Evolutionary conservation across 306 rosid genomes (phyloP).

Genomic region (Ammopiptanthus mongolicus): DNA sequence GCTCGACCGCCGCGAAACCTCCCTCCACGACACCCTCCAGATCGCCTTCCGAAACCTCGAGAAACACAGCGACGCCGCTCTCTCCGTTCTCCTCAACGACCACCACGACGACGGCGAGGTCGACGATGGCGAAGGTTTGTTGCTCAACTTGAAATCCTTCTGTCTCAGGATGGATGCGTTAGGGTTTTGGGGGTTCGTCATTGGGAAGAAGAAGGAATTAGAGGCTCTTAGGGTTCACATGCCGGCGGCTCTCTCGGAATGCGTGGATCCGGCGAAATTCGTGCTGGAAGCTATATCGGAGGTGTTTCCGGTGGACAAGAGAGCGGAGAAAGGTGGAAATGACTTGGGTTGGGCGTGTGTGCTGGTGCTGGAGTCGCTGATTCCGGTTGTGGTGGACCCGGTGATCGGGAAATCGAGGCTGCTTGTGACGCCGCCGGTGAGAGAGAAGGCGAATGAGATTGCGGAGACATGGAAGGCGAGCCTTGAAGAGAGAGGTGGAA

Average conservation of each 20-base stretch:
- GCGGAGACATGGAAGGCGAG: constrained; percentile 90
- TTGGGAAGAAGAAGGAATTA: constrained; percentile 76
- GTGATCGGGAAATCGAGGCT: constrained; percentile 79
- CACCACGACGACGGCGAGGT: constrained; percentile 37
- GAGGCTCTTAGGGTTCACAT: constrained; percentile 67
- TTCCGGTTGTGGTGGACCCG: constrained; percentile 81
- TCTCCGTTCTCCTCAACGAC: constrained; percentile 23
- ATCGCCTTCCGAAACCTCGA: constrained; percentile 71
- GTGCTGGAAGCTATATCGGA: constrained; percentile 84
- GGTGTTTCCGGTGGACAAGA: constrained; percentile 88
- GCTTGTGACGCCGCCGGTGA: constrained; percentile 75
- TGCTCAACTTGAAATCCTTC: constrained; percentile 53
- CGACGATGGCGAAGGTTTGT: constrained; percentile 64
- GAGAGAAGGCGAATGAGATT: constrained; percentile 59
- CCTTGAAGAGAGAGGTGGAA: constrained; percentile 91
- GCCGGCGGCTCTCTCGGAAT: constrained; percentile 61
- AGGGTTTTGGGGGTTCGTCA: constrained; percentile 73
- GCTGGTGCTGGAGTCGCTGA: constrained; percentile 71
- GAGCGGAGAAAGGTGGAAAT: constrained; percentile 53
- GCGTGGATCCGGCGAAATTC: constrained; percentile 88
- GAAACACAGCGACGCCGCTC: constrained; percentile 49
- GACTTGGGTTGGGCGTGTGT: constrained; percentile 99
- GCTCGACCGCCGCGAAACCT: constrained; percentile 76
- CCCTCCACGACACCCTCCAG: constrained; percentile 61
- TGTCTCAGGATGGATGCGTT: constrained; percentile 70